Evolutionary conservation across 306 rosid species (phyloP).

Genomic region (Prunus mira): DNA sequence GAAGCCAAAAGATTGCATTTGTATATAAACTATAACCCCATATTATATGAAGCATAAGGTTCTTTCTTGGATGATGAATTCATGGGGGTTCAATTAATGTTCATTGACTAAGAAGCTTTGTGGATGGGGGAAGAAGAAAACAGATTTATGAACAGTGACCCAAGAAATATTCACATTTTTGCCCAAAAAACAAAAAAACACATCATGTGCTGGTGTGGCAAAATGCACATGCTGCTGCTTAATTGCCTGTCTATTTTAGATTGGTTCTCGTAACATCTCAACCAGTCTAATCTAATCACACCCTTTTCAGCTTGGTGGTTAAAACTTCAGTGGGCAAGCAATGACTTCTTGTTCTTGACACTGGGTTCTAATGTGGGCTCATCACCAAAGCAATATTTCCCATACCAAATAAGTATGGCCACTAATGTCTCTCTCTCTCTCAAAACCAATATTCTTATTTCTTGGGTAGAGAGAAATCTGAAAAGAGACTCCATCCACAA

Average conservation of each 20-base stretch:
- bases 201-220: slow-evolving; percentile 34
- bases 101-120: slow-evolving; percentile 9
- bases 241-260: slow-evolving; percentile 19
- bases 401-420: slow-evolving; percentile 11
- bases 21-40: no score
- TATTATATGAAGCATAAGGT: neutral
- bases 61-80: neutral
- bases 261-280: slow-evolving; percentile 4
- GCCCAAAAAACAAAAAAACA: neutral
- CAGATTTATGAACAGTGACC: slow-evolving; percentile 15
- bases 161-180: neutral
- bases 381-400: neutral
- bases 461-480: slow-evolving; percentile 45
- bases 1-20: neutral
- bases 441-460: slow-evolving; percentile 37
- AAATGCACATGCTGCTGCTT: slow-evolving; percentile 30
- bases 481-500: slow-evolving; percentile 44
- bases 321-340: neutral
- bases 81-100: neutral
- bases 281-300: neutral
- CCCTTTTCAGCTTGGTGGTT: neutral
- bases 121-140: slow-evolving; percentile 2
- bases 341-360: neutral
- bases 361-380: neutral
- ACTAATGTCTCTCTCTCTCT: neutral